Base-by-base conservation (phyloP, 2,329 filamentous ascomycete genomes). In the Aspergillus sergii region DNA sequence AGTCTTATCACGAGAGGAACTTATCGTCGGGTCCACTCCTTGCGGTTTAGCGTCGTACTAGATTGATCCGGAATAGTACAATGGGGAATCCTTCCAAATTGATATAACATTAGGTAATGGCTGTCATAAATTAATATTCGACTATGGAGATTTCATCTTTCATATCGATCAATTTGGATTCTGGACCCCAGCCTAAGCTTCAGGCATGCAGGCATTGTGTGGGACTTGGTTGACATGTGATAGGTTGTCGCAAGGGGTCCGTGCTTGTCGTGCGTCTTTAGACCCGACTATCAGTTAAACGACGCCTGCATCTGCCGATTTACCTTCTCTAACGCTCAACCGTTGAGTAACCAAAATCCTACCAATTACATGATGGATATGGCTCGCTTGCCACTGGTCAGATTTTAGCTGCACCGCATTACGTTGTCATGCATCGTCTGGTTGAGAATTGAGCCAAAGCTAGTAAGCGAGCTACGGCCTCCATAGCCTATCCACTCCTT, bases 1-100 rank as follows among this genome's bases (percentile, higher is more conserved):
- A 59, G 45, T 51, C 57, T 59, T 59, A 51, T 59, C 57, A 59
- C 57, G 57, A 46, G 43, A 43, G 19, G 45, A n/a, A 58, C 28
- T 43, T 59, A 59, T 59, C 57, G 46, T 26, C 32, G 45, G 41
- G 28, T 50, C 45, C 57, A 58, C 43, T 19, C 28, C 26, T 58
- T 58, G 34, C 41, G 46, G 46, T 50, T 46, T 51, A 51, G 48
- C 48, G 48, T n/a, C 16, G 28, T 32, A n/a, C 16, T 11, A 19
- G 39, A 41, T 41, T 19, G 7, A 30, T 51, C 28, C 19, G 28
- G 21, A n/a, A 51, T 51, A 51, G 48, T 19, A 14, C 23, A 19
- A 50, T 50, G 23, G 46, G 16, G 26, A 41, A 19, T 41, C 46
- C 46, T 5, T 32, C 30, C 30, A 32, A 10, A 10, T 32, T 50